These are phyloP conservation scores for Scedosporium aurantiacum DNA, from an alignment of 2,329 filamentous ascomycete species.

Conservation along the genomic window DNA sequence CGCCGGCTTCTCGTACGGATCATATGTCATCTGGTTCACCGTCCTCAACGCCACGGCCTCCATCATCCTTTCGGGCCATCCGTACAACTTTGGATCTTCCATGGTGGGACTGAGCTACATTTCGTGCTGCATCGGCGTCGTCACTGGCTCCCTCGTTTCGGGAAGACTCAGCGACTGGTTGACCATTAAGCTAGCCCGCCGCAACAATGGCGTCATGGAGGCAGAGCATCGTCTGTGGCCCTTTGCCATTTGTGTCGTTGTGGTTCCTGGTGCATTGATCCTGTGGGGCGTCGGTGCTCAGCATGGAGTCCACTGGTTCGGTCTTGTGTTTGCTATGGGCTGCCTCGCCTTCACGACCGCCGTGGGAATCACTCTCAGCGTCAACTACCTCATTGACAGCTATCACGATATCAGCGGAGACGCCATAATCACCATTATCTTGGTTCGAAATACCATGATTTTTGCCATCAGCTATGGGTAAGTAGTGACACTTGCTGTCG, in stretches of 20 bases:
- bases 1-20: constrained; percentile 23
- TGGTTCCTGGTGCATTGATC: constrained; percentile 30
- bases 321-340: constrained; percentile 22
- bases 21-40: constrained; percentile 23
- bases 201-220: constrained; percentile 23
- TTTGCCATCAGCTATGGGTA: constrained; percentile 14
- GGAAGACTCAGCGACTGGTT: constrained; percentile 21
- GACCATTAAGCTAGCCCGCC: constrained; percentile 19
- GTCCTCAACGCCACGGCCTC: constrained; percentile 22
- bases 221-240: constrained; percentile 24
- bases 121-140: constrained; percentile 10
- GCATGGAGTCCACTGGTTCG: constrained; percentile 21
- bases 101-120: constrained; percentile 20
- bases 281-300: constrained; percentile 35
- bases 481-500: not conserved
- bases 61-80: constrained; percentile 18
- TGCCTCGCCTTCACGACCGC: constrained; percentile 19
- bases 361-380: constrained; percentile 18
- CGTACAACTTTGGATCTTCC: constrained; percentile 22
- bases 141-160: constrained; percentile 15
- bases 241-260: constrained; percentile 20
- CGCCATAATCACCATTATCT: constrained; percentile 20
- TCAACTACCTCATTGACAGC: constrained; percentile 22
- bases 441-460: constrained; percentile 17
- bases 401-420: constrained; percentile 23